Evolutionary conservation across 1,139 yeast genomes (phyloP), one percentile per base, ranked within the genome.

Genomic region (Entelexis sorbosivorans): DNA sequence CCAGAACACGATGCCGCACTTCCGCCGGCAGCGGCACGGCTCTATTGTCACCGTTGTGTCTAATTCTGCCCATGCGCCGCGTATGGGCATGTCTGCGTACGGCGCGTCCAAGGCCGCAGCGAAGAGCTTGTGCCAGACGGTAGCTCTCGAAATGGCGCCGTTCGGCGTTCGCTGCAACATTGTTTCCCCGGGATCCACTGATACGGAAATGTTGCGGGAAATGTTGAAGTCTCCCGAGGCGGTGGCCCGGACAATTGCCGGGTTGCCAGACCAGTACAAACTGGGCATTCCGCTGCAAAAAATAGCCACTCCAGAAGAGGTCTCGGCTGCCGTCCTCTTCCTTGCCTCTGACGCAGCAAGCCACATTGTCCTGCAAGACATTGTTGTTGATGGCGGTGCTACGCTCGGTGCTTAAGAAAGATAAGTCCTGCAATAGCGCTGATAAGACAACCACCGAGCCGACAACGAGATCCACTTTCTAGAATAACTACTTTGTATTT

Each of bases 271-370:
- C 3, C 56, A 53, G 43, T 53, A 28, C 46, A 53, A 53, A 28
- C 53, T 53, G 5, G 56, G 56, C 2, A 52, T 53, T 22, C 56
- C 56, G 3, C 38, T 53, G 29, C 35, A 49, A 22, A 53, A 53
- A 29, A 47, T 53, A 10, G 56, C 49, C 6, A 22, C 17, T 14
- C 52, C 53, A 5, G 36, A 31, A 16, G 56, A 53, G 29, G 35
- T 47, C 11, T 51, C 54, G 0, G 16, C 40, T 1, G 40, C 52
- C 2, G 56, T 52, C 1, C 34, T 53, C 13, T 53, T 47, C 16
- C 40, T 53, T 2, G 56, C 56, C 5, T 53, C 56, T 5, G 56
- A 53, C 43, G 53, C 52, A 3, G 56, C 56, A 3, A 53, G 56
- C 33, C 56, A 53, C 20, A 29, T 53, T 2, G 36, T 44, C 8